These are phyloP conservation scores for Viola pubescens DNA, from an alignment of 441 rosid genomes.

Conservation along the genomic window DNA sequence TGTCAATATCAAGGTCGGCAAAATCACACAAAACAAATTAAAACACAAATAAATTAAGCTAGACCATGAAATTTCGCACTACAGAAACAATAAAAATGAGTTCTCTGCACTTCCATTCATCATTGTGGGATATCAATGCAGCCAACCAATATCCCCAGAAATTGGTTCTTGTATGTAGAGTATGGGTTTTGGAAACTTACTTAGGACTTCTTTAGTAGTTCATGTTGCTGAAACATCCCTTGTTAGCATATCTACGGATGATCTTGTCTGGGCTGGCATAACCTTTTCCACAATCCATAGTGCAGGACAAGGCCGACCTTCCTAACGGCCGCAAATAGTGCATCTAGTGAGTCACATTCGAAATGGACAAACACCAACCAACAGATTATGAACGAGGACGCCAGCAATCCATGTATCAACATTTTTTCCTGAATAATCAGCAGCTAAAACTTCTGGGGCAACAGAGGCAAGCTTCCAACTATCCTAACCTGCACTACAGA, in stretches of 20 bases:
- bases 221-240: slow-evolving; percentile 72
- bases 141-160: too few relatives aligned
- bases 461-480: slow-evolving; percentile 86
- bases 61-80: too few relatives aligned
- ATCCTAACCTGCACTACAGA: slow-evolving; percentile 57
- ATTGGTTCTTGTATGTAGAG: too few relatives aligned
- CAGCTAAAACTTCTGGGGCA: slow-evolving; percentile 71
- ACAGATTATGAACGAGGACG: slow-evolving; percentile 59
- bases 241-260: slow-evolving; percentile 61
- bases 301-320: slow-evolving; percentile 63
- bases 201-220: slow-evolving; percentile 66
- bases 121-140: too few relatives aligned
- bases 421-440: slow-evolving; percentile 71
- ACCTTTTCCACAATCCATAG: slow-evolving; percentile 54
- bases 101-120: too few relatives aligned
- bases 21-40: too few relatives aligned
- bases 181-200: slow-evolving; percentile 43
- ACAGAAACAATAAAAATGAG: too few relatives aligned
- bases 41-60: too few relatives aligned
- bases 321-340: slow-evolving; percentile 63
- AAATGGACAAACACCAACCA: slow-evolving; percentile 67
- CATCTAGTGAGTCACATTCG: slow-evolving; percentile 62
- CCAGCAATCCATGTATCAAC: slow-evolving; percentile 89
- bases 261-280: slow-evolving; percentile 65
- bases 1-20: too few relatives aligned